Conservation (phyloP, 176 grass and related monocot genomes). For the Zizania latifolia region DNA sequence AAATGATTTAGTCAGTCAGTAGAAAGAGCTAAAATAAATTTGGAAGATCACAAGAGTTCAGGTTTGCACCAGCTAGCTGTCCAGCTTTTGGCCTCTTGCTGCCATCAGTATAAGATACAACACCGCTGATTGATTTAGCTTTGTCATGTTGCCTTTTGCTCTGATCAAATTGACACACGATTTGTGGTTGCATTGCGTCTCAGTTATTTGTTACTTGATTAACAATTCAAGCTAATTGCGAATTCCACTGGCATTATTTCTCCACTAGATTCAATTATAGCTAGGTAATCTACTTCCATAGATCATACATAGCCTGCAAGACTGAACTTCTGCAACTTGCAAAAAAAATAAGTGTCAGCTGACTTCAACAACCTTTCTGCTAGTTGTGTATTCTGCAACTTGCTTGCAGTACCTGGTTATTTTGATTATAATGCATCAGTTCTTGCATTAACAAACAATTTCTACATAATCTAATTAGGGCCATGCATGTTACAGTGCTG, state of each 20-base stretch:
- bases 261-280: neutral
- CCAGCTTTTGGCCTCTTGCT: neutral
- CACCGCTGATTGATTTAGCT: neutral
- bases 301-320: conserved; percentile 8
- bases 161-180: neutral
- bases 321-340: neutral
- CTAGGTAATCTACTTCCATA: neutral
- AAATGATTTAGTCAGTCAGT: conserved; percentile 18
- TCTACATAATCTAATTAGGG: conserved; percentile 8
- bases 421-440: neutral
- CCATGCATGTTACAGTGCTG: neutral
- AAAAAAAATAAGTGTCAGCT: conserved; percentile 6
- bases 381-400: conserved; percentile 12
- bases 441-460: neutral
- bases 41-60: conserved; percentile 13
- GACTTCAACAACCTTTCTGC: conserved; percentile 33
- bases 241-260: neutral
- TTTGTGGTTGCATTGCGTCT: neutral
- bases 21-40: neutral
- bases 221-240: neutral
- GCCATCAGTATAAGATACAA: neutral
- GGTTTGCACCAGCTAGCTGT: conserved; percentile 17
- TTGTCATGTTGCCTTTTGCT: neutral
- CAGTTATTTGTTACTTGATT: neutral
- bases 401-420: conserved; percentile 5